Percentiles rank a stretch among this genome's conserved stretches.
These are phyloP conservation scores for Apophysomyces elegans DNA, from an alignment of 371 early-diverging fungal species.

Conservation along the genomic window DNA sequence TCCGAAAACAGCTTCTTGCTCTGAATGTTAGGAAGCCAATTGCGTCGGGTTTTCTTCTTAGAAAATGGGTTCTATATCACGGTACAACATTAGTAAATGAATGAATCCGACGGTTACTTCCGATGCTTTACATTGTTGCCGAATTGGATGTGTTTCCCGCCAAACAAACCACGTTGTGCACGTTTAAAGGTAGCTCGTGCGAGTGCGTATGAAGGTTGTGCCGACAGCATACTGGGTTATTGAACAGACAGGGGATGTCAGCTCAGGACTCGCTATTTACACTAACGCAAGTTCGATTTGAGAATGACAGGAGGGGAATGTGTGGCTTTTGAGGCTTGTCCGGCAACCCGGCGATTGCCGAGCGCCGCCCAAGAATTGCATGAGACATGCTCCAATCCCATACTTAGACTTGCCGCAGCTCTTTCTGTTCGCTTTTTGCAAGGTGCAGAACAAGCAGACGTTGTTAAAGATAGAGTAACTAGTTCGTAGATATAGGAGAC, in stretches of 20 bases:
- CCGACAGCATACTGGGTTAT: constrained; percentile 40
- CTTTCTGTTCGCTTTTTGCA: no score
- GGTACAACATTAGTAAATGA: not conserved
- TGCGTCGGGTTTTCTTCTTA: constrained; percentile 80
- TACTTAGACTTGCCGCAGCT: no score
- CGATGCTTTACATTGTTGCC: constrained; percentile 71
- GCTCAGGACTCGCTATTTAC: no score
- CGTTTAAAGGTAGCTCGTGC: constrained; percentile 67
- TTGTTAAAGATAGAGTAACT: no score
- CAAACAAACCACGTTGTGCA: constrained; percentile 67
- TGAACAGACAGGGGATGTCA: not conserved
- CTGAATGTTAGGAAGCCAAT: constrained; percentile 85
- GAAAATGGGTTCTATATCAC: constrained; percentile 60
- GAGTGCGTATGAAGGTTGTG: constrained; percentile 50
- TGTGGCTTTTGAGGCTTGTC: no score
- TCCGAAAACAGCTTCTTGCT: constrained; percentile 73
- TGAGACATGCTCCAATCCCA: no score
- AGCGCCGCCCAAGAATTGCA: no score
- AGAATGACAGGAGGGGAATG: no score
- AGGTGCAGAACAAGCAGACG: no score
- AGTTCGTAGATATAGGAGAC: no score
- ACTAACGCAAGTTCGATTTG: no score
- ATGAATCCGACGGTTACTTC: not conserved
- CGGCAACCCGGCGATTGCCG: no score
- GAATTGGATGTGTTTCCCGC: constrained; percentile 72